phyloP scores from a whole-genome alignment of 257 asterid genomes.

The Salvia rosmarinus region DNA sequence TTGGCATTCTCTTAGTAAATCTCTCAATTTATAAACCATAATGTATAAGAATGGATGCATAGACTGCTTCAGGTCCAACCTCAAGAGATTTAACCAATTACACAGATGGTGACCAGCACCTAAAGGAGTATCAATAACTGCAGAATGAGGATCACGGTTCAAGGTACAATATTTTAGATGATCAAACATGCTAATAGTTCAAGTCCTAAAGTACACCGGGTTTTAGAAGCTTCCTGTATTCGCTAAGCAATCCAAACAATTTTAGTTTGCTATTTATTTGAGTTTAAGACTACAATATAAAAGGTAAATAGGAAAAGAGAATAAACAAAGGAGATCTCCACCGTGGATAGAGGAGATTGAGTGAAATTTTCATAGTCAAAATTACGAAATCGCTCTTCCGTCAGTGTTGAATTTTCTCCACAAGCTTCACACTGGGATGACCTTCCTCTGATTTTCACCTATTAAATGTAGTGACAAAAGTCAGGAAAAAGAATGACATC shows the following conservation, averaged over 20 bases:
- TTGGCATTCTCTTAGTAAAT: not conserved
- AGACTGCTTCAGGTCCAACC: not conserved
- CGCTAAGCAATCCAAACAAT: not conserved
- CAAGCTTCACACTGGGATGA: slow-evolving; percentile 75
- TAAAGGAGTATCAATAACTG: not conserved
- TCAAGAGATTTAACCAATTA: slow-evolving; percentile 2
- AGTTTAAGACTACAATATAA: not conserved
- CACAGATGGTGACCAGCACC: not conserved
- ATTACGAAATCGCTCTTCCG: slow-evolving; percentile 48
- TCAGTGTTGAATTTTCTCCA: slow-evolving; percentile 61
- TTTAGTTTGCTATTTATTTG: not conserved
- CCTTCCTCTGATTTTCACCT: slow-evolving; percentile 90
- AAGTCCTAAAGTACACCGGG: not conserved
- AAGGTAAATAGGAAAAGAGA: slow-evolving; percentile 2
- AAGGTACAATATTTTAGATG: not conserved
- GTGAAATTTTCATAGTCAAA: slow-evolving; percentile 83
- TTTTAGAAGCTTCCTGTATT: not conserved
- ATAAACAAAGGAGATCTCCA: slow-evolving; percentile 35
- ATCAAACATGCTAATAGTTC: not conserved
- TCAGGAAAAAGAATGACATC: not conserved
- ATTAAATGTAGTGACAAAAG: slow-evolving; percentile 8
- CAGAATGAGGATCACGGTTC: not conserved
- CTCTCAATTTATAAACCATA: not conserved
- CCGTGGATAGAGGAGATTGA: slow-evolving; percentile 72
- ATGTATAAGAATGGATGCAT: not conserved